Base-by-base conservation (phyloP, 768 basidiomycete species). In the Podaxis carcinomalis region DNA sequence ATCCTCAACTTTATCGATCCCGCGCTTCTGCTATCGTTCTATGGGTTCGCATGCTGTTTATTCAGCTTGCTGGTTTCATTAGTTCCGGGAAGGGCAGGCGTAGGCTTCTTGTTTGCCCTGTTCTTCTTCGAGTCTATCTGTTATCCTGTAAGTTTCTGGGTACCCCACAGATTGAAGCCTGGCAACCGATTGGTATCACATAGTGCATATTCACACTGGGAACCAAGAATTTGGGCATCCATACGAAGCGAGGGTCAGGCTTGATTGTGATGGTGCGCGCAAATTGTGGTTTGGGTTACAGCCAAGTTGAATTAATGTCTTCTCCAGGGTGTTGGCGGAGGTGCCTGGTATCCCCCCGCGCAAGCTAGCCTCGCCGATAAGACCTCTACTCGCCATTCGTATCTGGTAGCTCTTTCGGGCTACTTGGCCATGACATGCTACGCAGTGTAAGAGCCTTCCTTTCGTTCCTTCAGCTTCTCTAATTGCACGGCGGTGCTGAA, bases 101-200 rank as follows among this genome's bases (percentile, higher is more conserved):
- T 90, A 44, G 83, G 77, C 9, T 86, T 82, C 72, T 69, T 90
- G 37, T 89, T 87, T 67, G 68, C 76, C 58, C 72, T 90, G 57
- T 88, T 89, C 78, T 88, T 86, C 78, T 88, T 88, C 69, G 88
- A 89, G 72, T 88, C 86, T 32, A 89, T 90, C 62, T 89, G 87
- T 66, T 87, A 87, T 64, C 85, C 86, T 4, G 83, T 82, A 61
- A 63, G 79, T 72, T 3, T 39, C 37, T n/a, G 21, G 27, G 54
- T 28, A 28, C 27, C 27, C 44, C 27, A 13, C 23, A 19, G 10
- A 37, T 28, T 21, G 19, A 16, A 56, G 19, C 13, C 16, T 9
- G 46, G 47, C 59, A 44, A 25, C 35, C n/a, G 13, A 53, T 11
- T 32, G 16, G 11, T 37, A 27, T 19, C 16, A 28, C 21, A 13